A percentile compares a stretch with the other conserved stretches of the same genome.
phyloP scores from a whole-genome alignment of 306 rosid genomes.

The Abrus pulchellus region DNA sequence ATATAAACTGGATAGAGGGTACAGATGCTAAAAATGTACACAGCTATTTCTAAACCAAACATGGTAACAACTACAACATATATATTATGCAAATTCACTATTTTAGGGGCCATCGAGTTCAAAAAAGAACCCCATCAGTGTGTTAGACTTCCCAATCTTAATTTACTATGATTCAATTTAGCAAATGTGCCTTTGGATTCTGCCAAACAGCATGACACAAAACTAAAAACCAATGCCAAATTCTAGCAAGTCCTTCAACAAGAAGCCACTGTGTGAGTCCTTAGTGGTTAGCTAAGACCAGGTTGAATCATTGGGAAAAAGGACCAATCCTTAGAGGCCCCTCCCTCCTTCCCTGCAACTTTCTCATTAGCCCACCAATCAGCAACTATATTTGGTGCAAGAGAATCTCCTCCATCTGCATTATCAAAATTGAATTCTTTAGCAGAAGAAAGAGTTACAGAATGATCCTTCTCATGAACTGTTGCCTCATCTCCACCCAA shows the following conservation, averaged over 20 bases:
- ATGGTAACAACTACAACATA: constrained; percentile 35
- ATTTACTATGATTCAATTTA: constrained; percentile 48
- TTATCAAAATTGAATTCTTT: constrained; percentile 90
- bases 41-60: constrained; percentile 45
- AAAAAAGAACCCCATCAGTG: constrained; percentile 54
- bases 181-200: constrained; percentile 36
- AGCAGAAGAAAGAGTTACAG: constrained; percentile 67
- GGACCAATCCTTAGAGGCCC: constrained; percentile 70
- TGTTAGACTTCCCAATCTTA: constrained; percentile 51
- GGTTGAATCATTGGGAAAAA: constrained; percentile 86
- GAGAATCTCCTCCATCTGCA: constrained; percentile 80
- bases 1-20: constrained; percentile 9
- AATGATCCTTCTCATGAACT: constrained; percentile 62
- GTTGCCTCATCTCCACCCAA: constrained; percentile 52
- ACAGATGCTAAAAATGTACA: constrained; percentile 48
- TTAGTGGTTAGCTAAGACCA: constrained; percentile 58
- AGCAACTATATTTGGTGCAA: constrained; percentile 57
- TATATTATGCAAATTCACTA: constrained; percentile 41
- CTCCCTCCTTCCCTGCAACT: constrained; percentile 67
- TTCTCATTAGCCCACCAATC: constrained; percentile 97
- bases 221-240: constrained; percentile 45
- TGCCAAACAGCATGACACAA: constrained; percentile 38
- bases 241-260: constrained; percentile 34
- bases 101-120: constrained; percentile 45
- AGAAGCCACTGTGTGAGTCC: constrained; percentile 46